Evolutionary conservation across 352 stramenopile genomes (phyloP).

Genomic region (Globisporangium lucens): DNA sequence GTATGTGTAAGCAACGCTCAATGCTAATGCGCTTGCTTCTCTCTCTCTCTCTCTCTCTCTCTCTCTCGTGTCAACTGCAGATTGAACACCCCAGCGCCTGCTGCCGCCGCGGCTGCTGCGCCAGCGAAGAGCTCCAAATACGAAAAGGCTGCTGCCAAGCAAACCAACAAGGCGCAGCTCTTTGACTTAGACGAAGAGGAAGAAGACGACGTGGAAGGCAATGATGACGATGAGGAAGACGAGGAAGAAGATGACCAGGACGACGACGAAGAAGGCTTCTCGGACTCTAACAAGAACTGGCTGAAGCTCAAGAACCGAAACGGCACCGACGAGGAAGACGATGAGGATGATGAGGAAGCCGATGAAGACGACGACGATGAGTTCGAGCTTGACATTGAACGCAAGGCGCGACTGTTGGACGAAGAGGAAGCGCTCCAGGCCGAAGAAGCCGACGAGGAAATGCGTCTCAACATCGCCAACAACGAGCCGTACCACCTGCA

Average conservation of each 20-base stretch:
- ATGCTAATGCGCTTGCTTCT: conserved; percentile 3
- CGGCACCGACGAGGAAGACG: conserved; percentile 37
- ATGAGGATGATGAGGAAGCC: conserved; percentile 49
- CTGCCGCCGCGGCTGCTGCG: conserved; percentile 15
- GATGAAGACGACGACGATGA: conserved; percentile 37
- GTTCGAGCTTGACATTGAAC: conserved; percentile 84
- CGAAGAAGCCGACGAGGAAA: conserved; percentile 78
- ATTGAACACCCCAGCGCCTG: conserved; percentile 27
- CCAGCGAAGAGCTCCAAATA: conserved; percentile 59
- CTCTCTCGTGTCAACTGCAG: conserved; percentile 8
- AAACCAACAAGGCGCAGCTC: conserved; percentile 56
- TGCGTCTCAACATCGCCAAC: conserved; percentile 84
- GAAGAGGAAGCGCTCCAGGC: conserved; percentile 69
- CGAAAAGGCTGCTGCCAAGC: conserved; percentile 71
- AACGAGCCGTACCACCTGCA: conserved; percentile 83
- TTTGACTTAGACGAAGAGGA: conserved; percentile 70
- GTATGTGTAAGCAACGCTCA: not conserved
- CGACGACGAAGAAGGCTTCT: conserved; percentile 60
- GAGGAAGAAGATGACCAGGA: conserved; percentile 44
- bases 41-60: not conserved
- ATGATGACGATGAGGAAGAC: conserved; percentile 45
- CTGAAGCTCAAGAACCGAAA: conserved; percentile 71
- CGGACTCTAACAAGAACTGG: conserved; percentile 85
- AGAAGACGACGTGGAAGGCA: conserved; percentile 34
- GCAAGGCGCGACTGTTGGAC: conserved; percentile 79